Evolutionary conservation across 2,329 filamentous ascomycete genomes (phyloP).

Genomic region (Beauveria scarabaeidicola): DNA sequence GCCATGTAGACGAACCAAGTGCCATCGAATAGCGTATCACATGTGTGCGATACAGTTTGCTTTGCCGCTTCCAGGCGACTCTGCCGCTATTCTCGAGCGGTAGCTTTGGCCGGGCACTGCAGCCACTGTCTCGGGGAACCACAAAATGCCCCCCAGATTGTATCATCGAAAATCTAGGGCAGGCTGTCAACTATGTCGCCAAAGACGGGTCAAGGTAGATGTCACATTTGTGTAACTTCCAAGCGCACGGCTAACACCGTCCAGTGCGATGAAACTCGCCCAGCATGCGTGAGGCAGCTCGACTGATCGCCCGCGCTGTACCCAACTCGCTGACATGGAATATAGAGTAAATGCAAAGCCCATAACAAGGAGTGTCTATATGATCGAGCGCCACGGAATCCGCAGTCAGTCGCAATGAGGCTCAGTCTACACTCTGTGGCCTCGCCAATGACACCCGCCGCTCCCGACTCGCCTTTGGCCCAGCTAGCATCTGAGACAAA

Average conservation of each 20-base stretch:
- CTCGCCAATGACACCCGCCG: background rate
- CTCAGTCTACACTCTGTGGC: background rate
- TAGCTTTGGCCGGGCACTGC: background rate
- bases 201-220: slow-evolving; percentile 20
- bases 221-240: no score
- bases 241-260: background rate
- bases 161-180: slow-evolving; percentile 24
- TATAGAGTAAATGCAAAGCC: slow-evolving; percentile 16
- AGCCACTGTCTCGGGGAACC: background rate
- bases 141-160: slow-evolving; percentile 17
- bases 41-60: background rate
- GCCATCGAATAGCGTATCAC: background rate
- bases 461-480: background rate
- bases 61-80: background rate
- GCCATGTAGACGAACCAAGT: background rate
- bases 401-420: background rate
- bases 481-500: slow-evolving; percentile 11
- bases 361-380: slow-evolving; percentile 17
- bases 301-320: background rate
- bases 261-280: slow-evolving; percentile 17
- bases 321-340: background rate
- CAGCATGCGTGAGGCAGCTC: slow-evolving; percentile 15
- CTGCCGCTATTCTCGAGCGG: background rate
- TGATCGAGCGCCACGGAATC: slow-evolving; percentile 11
- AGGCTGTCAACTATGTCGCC: slow-evolving; percentile 20